A percentile compares a stretch with the other conserved stretches of the same genome.
phyloP scores from a whole-genome alignment of 73 alveolate species.

The Paramecium pentaurelia region DNA sequence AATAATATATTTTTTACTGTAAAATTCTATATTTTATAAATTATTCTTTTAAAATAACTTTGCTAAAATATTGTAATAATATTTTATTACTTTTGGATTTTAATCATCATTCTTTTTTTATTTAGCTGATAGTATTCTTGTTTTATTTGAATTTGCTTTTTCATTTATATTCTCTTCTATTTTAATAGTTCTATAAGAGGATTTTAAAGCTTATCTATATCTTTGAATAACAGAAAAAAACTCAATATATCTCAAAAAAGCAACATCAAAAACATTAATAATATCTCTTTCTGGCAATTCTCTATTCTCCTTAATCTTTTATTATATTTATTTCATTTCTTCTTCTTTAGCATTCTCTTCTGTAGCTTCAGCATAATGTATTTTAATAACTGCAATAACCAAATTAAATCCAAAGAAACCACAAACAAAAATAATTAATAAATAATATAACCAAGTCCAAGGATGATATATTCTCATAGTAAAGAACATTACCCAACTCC shows the following conservation, averaged over 20 bases:
- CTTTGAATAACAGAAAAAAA: not conserved
- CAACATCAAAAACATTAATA: not conserved
- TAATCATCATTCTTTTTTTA: not conserved
- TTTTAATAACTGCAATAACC: slow-evolving; percentile 11
- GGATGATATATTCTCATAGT: slow-evolving; percentile 14
- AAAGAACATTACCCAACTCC: slow-evolving; percentile 35
- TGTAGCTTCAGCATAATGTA: not conserved
- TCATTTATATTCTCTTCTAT: not conserved
- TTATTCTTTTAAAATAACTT: not conserved
- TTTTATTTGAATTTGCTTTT: not conserved
- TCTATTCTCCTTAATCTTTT: not conserved
- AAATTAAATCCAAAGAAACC: slow-evolving; percentile 34
- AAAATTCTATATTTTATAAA: not conserved
- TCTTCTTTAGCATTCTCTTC: not conserved
- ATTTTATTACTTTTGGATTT: not conserved
- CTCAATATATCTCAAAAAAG: not conserved
- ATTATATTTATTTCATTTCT: not conserved
- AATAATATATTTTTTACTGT: not conserved
- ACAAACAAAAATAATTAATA: not conserved
- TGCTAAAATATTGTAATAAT: not conserved
- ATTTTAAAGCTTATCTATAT: not conserved
- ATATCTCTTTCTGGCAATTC: not conserved
- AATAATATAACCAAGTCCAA: not conserved
- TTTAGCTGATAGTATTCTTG: not conserved
- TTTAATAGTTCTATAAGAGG: not conserved